Conservation (phyloP, 164 flowering plant species). For the Stephania yunnanensis region DNA sequence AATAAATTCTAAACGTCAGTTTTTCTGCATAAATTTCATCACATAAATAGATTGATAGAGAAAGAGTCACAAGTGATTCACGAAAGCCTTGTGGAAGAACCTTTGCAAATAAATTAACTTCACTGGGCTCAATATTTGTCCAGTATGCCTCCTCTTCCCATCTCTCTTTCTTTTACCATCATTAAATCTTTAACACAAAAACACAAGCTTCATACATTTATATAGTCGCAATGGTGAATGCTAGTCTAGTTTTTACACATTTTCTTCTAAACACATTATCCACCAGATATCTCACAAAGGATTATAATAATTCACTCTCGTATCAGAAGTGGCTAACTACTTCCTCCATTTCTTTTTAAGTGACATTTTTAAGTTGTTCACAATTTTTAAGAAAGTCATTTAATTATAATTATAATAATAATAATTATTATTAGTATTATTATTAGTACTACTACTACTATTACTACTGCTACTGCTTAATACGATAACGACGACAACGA, state of each 20-base stretch:
- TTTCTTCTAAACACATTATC: background rate
- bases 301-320: too few species aligned
- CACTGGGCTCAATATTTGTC: background rate
- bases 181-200: background rate
- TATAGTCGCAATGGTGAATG: background rate
- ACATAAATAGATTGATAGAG: background rate
- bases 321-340: too few species aligned
- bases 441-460: too few species aligned
- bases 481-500: too few species aligned
- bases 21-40: background rate
- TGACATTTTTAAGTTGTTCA: too few species aligned
- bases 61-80: background rate
- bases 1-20: background rate
- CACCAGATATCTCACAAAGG: background rate
- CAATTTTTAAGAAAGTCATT: too few species aligned
- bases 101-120: constrained; percentile 1
- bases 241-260: background rate
- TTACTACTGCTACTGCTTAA: too few species aligned
- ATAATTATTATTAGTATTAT: too few species aligned
- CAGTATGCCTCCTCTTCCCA: background rate
- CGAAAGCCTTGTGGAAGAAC: background rate
- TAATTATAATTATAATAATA: too few species aligned
- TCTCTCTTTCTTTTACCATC: background rate
- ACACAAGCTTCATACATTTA: background rate
- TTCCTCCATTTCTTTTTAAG: too few species aligned